Evolutionary conservation across 1,284 basidiomycete species (phyloP).

Genomic region (Tilletia caries): DNA sequence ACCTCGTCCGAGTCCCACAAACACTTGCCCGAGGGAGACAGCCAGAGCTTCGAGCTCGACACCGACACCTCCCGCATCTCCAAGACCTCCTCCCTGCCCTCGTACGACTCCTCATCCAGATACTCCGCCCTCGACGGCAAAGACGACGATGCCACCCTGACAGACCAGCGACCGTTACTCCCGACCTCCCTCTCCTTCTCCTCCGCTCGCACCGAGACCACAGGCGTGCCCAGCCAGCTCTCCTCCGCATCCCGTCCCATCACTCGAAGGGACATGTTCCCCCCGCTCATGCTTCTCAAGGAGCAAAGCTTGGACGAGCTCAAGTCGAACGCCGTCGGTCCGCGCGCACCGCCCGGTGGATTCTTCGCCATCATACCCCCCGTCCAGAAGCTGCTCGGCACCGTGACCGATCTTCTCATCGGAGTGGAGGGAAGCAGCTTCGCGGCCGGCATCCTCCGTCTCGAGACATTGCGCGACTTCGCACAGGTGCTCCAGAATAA

Average conservation of each 20-base stretch:
- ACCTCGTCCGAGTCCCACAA: no score
- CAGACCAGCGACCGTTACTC: not conserved
- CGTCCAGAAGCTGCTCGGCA: conserved; percentile 30
- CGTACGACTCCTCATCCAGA: not conserved
- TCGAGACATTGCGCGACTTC: conserved; percentile 40
- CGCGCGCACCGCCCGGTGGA: conserved; percentile 40
- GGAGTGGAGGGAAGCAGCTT: conserved; percentile 43
- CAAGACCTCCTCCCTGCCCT: not conserved
- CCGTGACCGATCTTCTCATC: conserved; percentile 43
- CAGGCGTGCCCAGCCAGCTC: conserved; percentile 16
- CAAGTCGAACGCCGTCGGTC: conserved; percentile 48
- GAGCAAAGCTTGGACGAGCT: conserved; percentile 38
- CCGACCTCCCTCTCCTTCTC: not conserved
- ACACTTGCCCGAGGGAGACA: not conserved
- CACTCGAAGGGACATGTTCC: conserved; percentile 38
- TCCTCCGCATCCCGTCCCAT: conserved; percentile 22
- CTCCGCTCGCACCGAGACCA: not conserved
- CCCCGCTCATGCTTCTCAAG: conserved; percentile 44
- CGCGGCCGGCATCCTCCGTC: conserved; percentile 39
- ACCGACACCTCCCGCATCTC: no score
- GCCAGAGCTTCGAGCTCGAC: conserved; percentile 1
- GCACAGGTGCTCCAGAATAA: conserved; percentile 41
- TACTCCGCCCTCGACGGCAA: not conserved
- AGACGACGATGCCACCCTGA: no score
- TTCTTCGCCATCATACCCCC: conserved; percentile 25